Conservation (phyloP, 2,329 filamentous ascomycete species). For the Pestalotiopsis sp. region DNA sequence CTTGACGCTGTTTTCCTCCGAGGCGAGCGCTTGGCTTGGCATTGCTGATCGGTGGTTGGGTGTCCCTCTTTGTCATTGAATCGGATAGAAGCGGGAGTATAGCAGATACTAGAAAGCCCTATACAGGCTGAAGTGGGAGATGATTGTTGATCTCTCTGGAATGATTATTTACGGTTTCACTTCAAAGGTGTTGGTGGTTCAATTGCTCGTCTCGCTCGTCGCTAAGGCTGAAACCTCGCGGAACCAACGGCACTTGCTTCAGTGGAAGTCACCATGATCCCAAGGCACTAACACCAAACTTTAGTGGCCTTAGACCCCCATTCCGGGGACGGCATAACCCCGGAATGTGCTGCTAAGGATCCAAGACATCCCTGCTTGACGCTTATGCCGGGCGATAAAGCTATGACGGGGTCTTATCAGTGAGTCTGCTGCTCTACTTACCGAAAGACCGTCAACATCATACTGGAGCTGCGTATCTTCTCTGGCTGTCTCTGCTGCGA, state of each 20-base stretch:
- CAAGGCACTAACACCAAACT: background rate
- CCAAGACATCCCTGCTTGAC: background rate
- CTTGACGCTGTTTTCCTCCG: background rate
- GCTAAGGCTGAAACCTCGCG: background rate
- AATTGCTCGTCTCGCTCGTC: background rate
- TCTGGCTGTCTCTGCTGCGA: background rate
- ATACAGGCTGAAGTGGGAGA: background rate
- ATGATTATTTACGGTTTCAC: background rate
- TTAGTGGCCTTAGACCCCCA: background rate
- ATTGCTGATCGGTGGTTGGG: background rate
- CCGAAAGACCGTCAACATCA: too few species aligned
- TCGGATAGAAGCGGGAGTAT: background rate
- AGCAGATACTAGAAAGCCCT: background rate
- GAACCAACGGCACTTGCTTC: background rate
- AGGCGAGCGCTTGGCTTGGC: background rate
- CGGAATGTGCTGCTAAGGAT: background rate
- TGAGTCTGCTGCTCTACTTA: background rate
- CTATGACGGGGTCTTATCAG: constrained; percentile 8
- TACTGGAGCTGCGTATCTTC: background rate
- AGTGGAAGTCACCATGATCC: background rate
- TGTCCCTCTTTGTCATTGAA: background rate
- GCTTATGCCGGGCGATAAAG: constrained; percentile 10
- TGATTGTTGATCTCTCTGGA: background rate
- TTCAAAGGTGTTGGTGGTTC: background rate
- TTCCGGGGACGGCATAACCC: background rate